phyloP scores from a whole-genome alignment of 805 yeast species.

The Metschnikowia drakensbergensis region DNA sequence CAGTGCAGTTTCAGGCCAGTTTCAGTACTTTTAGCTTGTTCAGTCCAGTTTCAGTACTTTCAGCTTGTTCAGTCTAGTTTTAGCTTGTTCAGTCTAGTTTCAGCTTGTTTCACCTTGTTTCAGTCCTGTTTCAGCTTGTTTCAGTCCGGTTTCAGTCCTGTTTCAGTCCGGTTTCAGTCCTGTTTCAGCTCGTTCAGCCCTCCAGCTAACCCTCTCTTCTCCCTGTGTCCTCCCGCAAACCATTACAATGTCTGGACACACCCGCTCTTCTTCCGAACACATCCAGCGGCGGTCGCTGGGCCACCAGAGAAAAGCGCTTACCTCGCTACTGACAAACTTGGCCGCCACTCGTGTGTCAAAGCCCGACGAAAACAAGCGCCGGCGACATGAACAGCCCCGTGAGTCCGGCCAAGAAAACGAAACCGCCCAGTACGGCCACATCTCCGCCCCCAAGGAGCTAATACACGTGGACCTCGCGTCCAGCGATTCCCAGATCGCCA shows the following conservation, averaged over 20 bases:
- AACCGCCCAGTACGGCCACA: not conserved
- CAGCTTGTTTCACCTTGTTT: not conserved
- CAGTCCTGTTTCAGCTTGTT: not conserved
- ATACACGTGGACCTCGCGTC: conserved; percentile 18
- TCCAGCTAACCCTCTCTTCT: not conserved
- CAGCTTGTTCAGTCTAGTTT: no score
- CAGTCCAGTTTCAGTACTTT: no score
- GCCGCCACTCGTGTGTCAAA: conserved; percentile 18
- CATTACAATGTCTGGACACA: conserved; percentile 8
- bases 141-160: no score
- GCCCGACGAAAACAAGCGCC: conserved; percentile 17
- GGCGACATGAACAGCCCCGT: conserved; percentile 15
- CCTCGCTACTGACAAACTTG: conserved; percentile 16
- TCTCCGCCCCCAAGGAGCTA: conserved; percentile 13
- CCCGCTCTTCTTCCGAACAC: conserved; percentile 16
- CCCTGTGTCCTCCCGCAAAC: not conserved
- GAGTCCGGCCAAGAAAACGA: conserved; percentile 19
- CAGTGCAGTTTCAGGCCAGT: no score
- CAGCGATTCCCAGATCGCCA: conserved; percentile 8
- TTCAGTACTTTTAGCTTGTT: no score
- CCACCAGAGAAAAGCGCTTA: conserved; percentile 16
- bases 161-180: no score
- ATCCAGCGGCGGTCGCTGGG: conserved; percentile 11
- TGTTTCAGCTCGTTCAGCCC: no score
- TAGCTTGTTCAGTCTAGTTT: not conserved